Evolutionary conservation across 352 stramenopile species (phyloP).

Genomic region (Elongisporangium prolatum): DNA sequence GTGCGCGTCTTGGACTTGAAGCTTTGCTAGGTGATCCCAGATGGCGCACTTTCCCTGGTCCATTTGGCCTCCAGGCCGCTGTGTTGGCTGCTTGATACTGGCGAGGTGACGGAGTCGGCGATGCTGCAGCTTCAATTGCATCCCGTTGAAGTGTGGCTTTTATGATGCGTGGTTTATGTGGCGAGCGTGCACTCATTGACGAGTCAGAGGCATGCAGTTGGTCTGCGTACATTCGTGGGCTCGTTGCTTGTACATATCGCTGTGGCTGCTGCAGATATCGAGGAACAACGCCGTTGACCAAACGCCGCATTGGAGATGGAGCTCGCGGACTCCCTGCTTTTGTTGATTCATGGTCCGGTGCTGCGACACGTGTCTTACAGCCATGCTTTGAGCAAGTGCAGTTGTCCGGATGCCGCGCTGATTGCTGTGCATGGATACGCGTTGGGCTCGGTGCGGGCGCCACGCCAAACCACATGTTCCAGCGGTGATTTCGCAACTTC

Average conservation of each 20-base stretch:
- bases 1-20: neutral
- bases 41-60: neutral
- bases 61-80: neutral
- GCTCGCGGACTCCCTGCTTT: neutral
- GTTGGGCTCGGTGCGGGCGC: constrained; percentile 38
- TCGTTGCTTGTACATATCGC: neutral
- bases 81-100: neutral
- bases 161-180: neutral
- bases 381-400: constrained; percentile 33
- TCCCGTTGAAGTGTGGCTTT: neutral
- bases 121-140: neutral
- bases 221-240: neutral
- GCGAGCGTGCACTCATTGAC: neutral
- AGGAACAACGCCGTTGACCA: neutral
- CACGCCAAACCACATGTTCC: constrained; percentile 63
- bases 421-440: constrained; percentile 28
- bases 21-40: neutral
- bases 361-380: neutral
- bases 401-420: constrained; percentile 27
- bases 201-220: neutral
- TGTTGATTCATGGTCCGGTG: neutral
- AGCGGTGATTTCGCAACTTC: neutral
- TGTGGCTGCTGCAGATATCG: neutral
- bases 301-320: neutral
- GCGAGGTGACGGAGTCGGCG: neutral